phyloP scores from a whole-genome alignment of 2,329 filamentous ascomycete species.

The Exophiala sp. region DNA sequence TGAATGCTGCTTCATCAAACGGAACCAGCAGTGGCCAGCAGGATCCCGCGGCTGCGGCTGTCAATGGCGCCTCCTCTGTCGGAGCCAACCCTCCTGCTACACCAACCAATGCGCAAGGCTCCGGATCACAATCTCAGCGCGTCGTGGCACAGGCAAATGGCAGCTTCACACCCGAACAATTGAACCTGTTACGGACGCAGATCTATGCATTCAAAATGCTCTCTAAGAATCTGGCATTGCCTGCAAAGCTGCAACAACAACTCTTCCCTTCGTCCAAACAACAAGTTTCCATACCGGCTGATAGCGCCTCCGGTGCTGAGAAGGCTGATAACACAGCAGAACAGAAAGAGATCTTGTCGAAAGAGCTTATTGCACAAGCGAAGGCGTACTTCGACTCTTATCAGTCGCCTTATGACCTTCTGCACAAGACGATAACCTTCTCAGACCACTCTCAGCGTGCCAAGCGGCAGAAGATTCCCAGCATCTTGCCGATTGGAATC shows the following conservation, averaged over 20 bases:
- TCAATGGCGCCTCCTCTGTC: constrained; percentile 31
- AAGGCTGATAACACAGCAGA: constrained; percentile 32
- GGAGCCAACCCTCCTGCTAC: constrained; percentile 28
- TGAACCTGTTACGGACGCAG: constrained; percentile 74
- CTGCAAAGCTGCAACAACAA: constrained; percentile 72
- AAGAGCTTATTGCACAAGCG: constrained; percentile 24
- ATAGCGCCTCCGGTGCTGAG: constrained; percentile 36
- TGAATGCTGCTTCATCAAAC: constrained; percentile 35
- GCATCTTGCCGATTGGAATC: constrained; percentile 82
- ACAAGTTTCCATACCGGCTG: constrained; percentile 30
- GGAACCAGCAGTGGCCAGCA: constrained; percentile 39
- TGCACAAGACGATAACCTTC: constrained; percentile 66
- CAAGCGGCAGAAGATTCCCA: constrained; percentile 76
- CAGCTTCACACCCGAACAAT: constrained; percentile 74
- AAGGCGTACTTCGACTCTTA: constrained; percentile 65
- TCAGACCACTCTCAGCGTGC: constrained; percentile 72
- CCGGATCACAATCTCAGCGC: constrained; percentile 28
- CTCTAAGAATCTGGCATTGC: constrained; percentile 80
- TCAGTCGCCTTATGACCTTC: constrained; percentile 65
- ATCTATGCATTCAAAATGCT: constrained; percentile 89
- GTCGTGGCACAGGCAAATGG: constrained; percentile 35
- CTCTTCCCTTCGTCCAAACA: constrained; percentile 63
- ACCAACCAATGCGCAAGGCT: constrained; percentile 27
- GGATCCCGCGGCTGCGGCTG: constrained; percentile 14
- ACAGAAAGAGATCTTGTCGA: constrained; percentile 28